phyloP scores from a whole-genome alignment of 768 basidiomycete species.

The Dacryopinax primogenitus region DNA sequence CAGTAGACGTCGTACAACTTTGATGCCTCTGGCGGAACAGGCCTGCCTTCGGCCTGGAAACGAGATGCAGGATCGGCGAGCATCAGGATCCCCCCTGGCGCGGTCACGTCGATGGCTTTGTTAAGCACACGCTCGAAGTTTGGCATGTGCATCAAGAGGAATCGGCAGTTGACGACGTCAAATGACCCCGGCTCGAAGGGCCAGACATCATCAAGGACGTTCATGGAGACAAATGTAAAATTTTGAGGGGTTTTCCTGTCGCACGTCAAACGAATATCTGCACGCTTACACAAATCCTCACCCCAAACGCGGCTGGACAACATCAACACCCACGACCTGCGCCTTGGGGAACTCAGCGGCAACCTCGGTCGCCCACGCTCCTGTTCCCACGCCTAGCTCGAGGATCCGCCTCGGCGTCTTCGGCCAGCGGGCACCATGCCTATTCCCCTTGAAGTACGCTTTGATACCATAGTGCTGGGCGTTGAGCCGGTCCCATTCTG shows the following conservation, averaged over 20 bases:
- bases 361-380: neutral
- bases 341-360: neutral
- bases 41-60: neutral
- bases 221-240: neutral
- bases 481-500: neutral
- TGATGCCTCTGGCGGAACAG: neutral
- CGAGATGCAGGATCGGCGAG: neutral
- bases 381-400: neutral
- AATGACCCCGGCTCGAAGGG: neutral
- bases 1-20: neutral
- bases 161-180: neutral
- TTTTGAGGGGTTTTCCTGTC: too few species aligned
- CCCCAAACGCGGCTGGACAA: neutral
- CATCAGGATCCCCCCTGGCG: neutral
- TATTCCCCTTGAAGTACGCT: neutral
- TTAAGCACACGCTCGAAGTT: neutral
- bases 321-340: neutral
- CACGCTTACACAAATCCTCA: neutral
- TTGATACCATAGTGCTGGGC: slow-evolving; percentile 2
- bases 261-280: neutral
- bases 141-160: neutral
- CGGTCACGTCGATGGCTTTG: neutral
- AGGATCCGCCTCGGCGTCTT: neutral
- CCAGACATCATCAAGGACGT: neutral
- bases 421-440: neutral